phyloP scores from a whole-genome alignment of 306 rosid species.

The Ziziphus jujuba region DNA sequence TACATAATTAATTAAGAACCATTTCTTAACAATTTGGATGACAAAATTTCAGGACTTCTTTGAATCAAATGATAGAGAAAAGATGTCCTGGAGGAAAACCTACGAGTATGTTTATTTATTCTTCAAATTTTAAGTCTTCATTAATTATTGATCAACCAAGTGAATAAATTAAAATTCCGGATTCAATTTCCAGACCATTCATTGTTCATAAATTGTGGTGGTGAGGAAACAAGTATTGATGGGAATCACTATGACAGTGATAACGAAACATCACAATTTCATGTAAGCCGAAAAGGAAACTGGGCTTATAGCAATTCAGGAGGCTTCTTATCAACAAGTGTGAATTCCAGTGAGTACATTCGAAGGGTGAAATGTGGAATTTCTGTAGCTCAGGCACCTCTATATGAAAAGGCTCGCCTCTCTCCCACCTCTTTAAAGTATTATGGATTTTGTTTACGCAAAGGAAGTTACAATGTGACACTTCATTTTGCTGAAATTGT shows the following conservation, averaged over 20 bases:
- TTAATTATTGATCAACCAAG: too few relatives aligned
- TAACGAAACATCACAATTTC: constrained; percentile 6
- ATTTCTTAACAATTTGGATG: neutral
- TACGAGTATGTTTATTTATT: neutral
- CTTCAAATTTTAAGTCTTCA: neutral
- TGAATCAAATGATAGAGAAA: neutral
- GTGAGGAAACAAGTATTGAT: constrained; percentile 5
- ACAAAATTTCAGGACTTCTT: neutral
- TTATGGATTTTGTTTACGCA: too few relatives aligned
- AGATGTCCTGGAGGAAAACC: neutral
- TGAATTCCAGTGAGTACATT: constrained; percentile 7
- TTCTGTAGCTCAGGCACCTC: constrained; percentile 9
- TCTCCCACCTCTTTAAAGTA: too few relatives aligned
- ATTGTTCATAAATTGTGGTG: constrained; percentile 37
- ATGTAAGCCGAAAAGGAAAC: too few relatives aligned
- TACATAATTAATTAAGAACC: too few relatives aligned
- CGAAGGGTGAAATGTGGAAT: constrained; percentile 12
- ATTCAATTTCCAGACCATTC: too few relatives aligned
- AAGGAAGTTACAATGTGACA: too few relatives aligned
- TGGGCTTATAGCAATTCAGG: too few relatives aligned
- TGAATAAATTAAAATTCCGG: too few relatives aligned
- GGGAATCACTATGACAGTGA: constrained; percentile 29
- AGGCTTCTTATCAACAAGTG: neutral
- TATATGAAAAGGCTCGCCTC: too few relatives aligned
- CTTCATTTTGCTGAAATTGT: too few relatives aligned